Percentiles rank a stretch among this genome's conserved stretches.
phyloP scores from a whole-genome alignment of 345 rosid species.

The Zanthoxylum bungeanum region DNA sequence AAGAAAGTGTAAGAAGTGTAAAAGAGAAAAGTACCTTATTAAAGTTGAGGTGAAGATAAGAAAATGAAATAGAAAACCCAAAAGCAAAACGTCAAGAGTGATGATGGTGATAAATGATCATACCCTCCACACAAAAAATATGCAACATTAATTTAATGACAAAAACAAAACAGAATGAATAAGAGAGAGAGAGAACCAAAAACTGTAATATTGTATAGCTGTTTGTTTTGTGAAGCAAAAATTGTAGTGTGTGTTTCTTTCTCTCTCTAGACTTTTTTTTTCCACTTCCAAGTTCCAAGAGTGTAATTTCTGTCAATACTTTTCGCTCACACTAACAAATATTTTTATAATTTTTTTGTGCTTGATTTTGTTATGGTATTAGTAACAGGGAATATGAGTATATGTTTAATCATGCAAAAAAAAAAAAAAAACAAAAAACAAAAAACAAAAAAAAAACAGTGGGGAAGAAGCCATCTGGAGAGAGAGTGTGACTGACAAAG shows the following conservation, averaged over 20 bases:
- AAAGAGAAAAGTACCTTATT: conserved; percentile 30
- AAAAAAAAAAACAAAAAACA: too few relatives aligned
- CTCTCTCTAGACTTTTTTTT: not conserved
- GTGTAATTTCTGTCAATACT: too few relatives aligned
- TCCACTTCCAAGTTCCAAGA: not conserved
- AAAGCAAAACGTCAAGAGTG: conserved; percentile 16
- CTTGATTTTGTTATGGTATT: too few relatives aligned
- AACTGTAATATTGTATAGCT: too few relatives aligned
- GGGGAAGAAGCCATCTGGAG: too few relatives aligned
- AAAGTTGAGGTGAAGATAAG: conserved; percentile 23
- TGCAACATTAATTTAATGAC: not conserved
- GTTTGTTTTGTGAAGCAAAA: not conserved
- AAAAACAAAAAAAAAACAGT: too few relatives aligned
- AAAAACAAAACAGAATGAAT: not conserved
- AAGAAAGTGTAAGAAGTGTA: not conserved
- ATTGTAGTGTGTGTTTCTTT: not conserved
- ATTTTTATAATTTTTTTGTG: too few relatives aligned
- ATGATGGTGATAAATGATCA: conserved; percentile 7
- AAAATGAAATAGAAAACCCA: not conserved
- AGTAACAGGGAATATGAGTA: not conserved
- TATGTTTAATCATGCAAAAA: not conserved
- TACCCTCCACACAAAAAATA: conserved; percentile 21
- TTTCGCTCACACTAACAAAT: too few relatives aligned
- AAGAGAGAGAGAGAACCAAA: not conserved
- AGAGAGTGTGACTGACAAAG: too few relatives aligned